Percentiles rank a stretch among this genome's conserved stretches.
Conservation (phyloP, 2,329 filamentous ascomycete species). For the Hymenoscyphus salicellus region DNA sequence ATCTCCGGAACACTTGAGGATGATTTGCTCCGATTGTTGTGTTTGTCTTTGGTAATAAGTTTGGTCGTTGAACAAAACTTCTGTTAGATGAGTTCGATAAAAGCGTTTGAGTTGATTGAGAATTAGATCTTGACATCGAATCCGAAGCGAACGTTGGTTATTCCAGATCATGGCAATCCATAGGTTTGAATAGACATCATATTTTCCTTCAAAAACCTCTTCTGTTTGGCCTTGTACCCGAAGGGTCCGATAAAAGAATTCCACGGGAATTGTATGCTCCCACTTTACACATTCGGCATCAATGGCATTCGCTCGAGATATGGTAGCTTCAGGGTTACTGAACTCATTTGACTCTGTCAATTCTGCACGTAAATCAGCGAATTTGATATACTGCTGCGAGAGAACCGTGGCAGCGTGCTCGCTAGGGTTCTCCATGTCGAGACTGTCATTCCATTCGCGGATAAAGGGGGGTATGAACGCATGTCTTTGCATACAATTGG, state of each 20-base stretch:
- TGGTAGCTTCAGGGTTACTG: slow-evolving; percentile 21
- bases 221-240: slow-evolving; percentile 16
- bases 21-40: slow-evolving; percentile 15
- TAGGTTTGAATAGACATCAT: slow-evolving; percentile 29
- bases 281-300: slow-evolving; percentile 25
- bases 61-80: slow-evolving; percentile 8
- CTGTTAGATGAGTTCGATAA: slow-evolving; percentile 11
- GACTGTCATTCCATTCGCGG: slow-evolving; percentile 39
- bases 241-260: slow-evolving; percentile 24
- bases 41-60: slow-evolving; percentile 21
- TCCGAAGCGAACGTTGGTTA: slow-evolving; percentile 25
- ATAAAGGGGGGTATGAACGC: slow-evolving; percentile 49
- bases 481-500: slow-evolving; percentile 50
- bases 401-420: slow-evolving; percentile 39
- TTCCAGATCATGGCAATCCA: slow-evolving; percentile 34
- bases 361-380: slow-evolving; percentile 26
- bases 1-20: slow-evolving; percentile 27
- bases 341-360: slow-evolving; percentile 29
- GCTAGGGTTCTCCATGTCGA: slow-evolving; percentile 22
- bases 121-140: slow-evolving; percentile 31
- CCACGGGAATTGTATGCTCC: slow-evolving; percentile 15
- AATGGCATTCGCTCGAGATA: slow-evolving; percentile 17
- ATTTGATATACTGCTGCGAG: slow-evolving; percentile 38
- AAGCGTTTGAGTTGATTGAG: slow-evolving; percentile 26
- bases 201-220: slow-evolving; percentile 29